Base-by-base conservation (phyloP, 1,284 basidiomycete species). In the Anthracocystis panici-leucophaei region DNA sequence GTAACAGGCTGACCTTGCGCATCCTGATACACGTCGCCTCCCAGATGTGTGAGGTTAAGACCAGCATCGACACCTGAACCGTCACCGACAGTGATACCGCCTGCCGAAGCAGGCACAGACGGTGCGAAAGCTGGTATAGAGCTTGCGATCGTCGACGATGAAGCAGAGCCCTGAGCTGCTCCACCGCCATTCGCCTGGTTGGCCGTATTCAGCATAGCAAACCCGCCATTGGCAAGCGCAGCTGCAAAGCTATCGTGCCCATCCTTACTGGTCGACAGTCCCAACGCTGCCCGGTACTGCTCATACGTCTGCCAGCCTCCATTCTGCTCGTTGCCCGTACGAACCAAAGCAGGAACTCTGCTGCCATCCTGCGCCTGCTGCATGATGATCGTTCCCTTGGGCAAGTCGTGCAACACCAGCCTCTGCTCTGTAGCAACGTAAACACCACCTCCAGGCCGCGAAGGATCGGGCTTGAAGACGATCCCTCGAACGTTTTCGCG, bases 381-480 rank as follows among this genome's bases (percentile, higher is more conserved):
- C 85, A 88, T 78, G 83, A 93, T 89, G 53, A 93, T 87, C n/a
- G 88, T 89, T 12, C 90, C 91, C 64, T 87, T 88, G 2, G 90
- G 89, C 51, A 92, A 53, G 77, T 91, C 90, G 61, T 88, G 87
- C 64, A 91, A 88, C 77, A 89, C 87, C 18, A 89, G 89, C 14
- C 60, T 65, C 44, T 66, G 54, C 21, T 77, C 74, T n/a, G 81
- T 79, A 1, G 92, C 92, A 49, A 95, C 86, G 78, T 91, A 96
- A 18, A 95, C 90, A 23, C 94, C 94, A 12, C 91, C 91, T 25
- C 93, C 93, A 6, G 93, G 92, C 50, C 91, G 88, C 51, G 77
- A 74, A 0, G 80, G 62, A 60, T 87, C 87, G 6, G 67, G 64
- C 44, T 89, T 89, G 86, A 92, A 94, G 73, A 90, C 88, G 64